Base-by-base conservation (phyloP, 1,139 yeast genomes). In the Geotrichum bryndzae region DNA sequence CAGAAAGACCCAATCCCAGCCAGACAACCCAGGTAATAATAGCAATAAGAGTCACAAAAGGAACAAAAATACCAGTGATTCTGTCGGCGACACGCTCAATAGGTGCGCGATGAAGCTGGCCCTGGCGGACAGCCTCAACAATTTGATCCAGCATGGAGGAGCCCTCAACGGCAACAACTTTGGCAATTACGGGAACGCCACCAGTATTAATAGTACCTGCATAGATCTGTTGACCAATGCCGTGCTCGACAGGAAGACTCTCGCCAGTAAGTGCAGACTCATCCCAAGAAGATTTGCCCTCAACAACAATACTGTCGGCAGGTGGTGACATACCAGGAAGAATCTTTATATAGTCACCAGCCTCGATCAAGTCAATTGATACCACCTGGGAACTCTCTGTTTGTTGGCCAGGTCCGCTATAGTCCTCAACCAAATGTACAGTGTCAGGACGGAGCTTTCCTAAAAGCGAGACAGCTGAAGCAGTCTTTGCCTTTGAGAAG, bases 181-280 rank as follows among this genome's bases (percentile, higher is more conserved):
- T 82, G 5, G 86, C 87, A 54, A 82, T 72, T 1, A 87, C 76
- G 0, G 88, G 74, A 11, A 73, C 75, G 22, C 80, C 77, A 0
- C 94, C 90, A 25, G 77, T 76, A 67, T 87, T 88, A 2, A 87
- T 81, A 0, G 94, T 86, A 2, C 94, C 95, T 0, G 91, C 85
- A 72, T 81, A 88, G 0, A 87, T 77, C 65, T 85, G 88, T 65
- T 87, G 90, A 1, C 89, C 90, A 3, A 70, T 68, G 1, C 66
- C 70, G 68, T 90, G 91, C 50, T 76, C 75, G 0, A 90, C 86
- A 0, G 96, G 92, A 38, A 84, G 70, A 69, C 82, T 82, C 70
- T 88, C 96, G 41, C 96, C 96, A 0, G 95, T 88, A 22, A 88
- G 77, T 27, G 92, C 89, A 53, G 90, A 83, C 69, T 88, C 95